These are phyloP conservation scores for Tylopilus sp. DNA, from an alignment of 1,284 basidiomycete species.

Conservation along the genomic window DNA sequence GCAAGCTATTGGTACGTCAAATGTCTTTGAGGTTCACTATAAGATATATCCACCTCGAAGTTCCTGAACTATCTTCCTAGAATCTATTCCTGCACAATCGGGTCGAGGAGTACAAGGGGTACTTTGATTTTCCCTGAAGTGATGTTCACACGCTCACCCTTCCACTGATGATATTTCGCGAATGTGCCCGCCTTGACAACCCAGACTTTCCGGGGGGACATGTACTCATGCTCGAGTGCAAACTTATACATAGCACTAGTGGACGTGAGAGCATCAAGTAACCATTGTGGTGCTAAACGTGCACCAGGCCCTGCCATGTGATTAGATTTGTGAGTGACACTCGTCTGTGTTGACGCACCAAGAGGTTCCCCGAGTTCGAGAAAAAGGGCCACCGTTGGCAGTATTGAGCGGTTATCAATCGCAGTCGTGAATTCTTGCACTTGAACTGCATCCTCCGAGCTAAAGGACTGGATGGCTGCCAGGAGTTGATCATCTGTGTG, in stretches of 20 bases:
- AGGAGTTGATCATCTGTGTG: constrained; percentile 16
- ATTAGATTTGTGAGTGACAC: background rate
- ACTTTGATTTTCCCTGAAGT: constrained; percentile 20
- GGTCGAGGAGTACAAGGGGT: constrained; percentile 12
- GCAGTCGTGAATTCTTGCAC: constrained; percentile 19
- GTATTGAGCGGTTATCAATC: constrained; percentile 11
- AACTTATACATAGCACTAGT: background rate
- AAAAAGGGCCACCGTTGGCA: constrained; percentile 17
- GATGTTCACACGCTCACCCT: background rate
- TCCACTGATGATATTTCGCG: constrained; percentile 19
- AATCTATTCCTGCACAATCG: constrained; percentile 12
- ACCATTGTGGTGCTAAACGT: background rate
- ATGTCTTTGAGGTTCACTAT: too few species aligned
- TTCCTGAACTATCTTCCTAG: constrained; percentile 7
- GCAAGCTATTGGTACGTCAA: too few species aligned
- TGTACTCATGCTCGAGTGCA: constrained; percentile 1
- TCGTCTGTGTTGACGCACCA: constrained; percentile 4
- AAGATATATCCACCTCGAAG: too few species aligned
- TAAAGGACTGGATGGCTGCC: background rate
- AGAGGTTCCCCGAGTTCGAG: constrained; percentile 13
- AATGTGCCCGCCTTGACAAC: constrained; percentile 21
- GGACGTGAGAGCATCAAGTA: constrained; percentile 14
- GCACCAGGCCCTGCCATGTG: constrained; percentile 5
- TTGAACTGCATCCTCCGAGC: constrained; percentile 1
- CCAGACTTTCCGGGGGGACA: constrained; percentile 16